Percentiles rank a stretch among this genome's conserved stretches.
These are phyloP conservation scores for Oxytropis ochrocephala DNA, from an alignment of 306 rosid species.

Conservation along the genomic window DNA sequence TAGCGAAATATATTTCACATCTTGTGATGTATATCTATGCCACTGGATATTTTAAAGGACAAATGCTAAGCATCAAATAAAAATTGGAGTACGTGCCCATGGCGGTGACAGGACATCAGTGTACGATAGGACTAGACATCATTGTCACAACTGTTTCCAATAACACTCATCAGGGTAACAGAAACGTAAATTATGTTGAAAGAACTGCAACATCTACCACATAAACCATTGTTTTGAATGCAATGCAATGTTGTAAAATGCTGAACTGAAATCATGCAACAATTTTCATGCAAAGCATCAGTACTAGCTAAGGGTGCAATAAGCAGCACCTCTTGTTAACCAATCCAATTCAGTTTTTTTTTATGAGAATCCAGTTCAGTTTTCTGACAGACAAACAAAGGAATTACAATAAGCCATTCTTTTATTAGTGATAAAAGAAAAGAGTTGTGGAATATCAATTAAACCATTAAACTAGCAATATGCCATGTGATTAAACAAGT, in stretches of 20 bases:
- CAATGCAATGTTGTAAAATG: neutral
- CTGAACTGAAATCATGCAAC: neutral
- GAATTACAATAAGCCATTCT: constrained; percentile 1
- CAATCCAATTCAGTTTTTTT: constrained; percentile 7
- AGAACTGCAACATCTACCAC: neutral
- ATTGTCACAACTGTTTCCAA: constrained; percentile 5
- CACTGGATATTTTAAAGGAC: neutral
- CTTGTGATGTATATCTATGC: neutral
- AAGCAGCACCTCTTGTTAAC: neutral
- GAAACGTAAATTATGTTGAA: neutral
- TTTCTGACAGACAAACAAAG: neutral
- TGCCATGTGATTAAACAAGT: neutral
- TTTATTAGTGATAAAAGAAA: neutral
- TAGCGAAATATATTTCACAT: neutral
- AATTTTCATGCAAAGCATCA: neutral
- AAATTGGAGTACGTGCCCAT: neutral
- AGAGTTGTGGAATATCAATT: neutral
- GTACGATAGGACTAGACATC: neutral
- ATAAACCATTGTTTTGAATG: neutral
- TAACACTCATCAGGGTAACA: neutral
- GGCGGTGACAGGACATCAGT: neutral
- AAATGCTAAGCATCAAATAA: neutral
- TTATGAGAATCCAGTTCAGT: neutral
- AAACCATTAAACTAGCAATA: neutral
- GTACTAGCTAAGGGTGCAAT: neutral